Conservation (phyloP, 1,139 yeast species). For the Magnusiomyces suaveolens region DNA sequence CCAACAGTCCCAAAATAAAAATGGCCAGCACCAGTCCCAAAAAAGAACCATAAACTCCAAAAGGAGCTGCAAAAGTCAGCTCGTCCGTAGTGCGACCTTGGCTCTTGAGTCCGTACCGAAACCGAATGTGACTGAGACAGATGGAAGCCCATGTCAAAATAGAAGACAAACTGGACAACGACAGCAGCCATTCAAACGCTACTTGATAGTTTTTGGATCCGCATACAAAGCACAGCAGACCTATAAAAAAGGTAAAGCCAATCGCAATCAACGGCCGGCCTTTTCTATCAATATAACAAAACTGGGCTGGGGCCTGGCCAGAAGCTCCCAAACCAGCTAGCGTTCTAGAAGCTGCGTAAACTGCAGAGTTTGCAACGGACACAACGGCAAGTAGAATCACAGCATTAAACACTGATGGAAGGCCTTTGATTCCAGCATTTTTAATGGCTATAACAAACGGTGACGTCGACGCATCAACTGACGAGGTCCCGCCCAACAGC, state of each 20-base stretch:
- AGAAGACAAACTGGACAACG: constrained; percentile 69
- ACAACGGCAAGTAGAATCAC: constrained; percentile 60
- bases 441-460: constrained; percentile 65
- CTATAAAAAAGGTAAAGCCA: constrained; percentile 46
- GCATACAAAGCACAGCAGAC: constrained; percentile 62
- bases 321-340: constrained; percentile 70
- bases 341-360: constrained; percentile 72
- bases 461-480: constrained; percentile 49
- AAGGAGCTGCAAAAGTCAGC: constrained; percentile 58
- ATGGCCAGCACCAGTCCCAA: constrained; percentile 52
- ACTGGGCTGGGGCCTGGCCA: constrained; percentile 65
- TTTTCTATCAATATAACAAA: constrained; percentile 60
- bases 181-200: constrained; percentile 69
- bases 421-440: constrained; percentile 45
- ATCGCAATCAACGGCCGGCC: constrained; percentile 71
- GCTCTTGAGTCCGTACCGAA: constrained; percentile 43
- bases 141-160: constrained; percentile 71
- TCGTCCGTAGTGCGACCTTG: constrained; percentile 60
- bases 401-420: constrained; percentile 63
- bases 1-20: constrained; percentile 46
- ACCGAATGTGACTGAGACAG: constrained; percentile 58
- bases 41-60: constrained; percentile 63
- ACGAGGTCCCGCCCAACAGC: constrained; percentile 44
- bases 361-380: constrained; percentile 66
- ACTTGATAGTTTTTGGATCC: constrained; percentile 54